Evolutionary conservation across 495 filamentous ascomycete genomes (phyloP), one percentile per base, ranked within the genome.

Genomic region (Aspergillus homomorphus): DNA sequence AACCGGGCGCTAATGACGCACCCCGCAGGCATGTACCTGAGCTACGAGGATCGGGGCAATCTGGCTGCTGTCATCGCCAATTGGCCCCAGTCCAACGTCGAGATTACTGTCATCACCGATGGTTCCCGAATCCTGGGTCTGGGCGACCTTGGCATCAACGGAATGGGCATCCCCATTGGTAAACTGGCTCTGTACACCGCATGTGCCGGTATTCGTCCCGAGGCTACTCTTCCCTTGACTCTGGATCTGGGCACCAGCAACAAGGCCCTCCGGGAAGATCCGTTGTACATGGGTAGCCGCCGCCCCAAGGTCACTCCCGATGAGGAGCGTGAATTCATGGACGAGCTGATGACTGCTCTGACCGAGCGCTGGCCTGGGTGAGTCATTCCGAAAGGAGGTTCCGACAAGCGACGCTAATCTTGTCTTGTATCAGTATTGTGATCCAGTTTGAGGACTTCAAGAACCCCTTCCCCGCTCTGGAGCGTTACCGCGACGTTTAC

Each of bases 361-460:
- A 89, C 87, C 43, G 91, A 94, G 69, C 87, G 89, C 58, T 96
- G 84, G 85, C 92, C 92, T 19, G 84, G 82, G 84, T 87, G 76
- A 77, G 82, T 76, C 45, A 51, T 54, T 57, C 30, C 26, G 16
- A 28, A 61, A 53, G 58, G 45, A 51, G 56, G 12, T 57, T 54
- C 57, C 61, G 57, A 64, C 15, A 53, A 45, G 43, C 41, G 60
- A 18, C 38, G 53, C 67, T 69, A 70, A 71, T 62, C 51, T 55
- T 53, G 53, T 38, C 10, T 33, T 60, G 57, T 45, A 3, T 57
- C 68, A 85, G 90, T 57, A 95, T 98, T 78, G 86, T 98, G 54
- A 89, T 98, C 60, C 94, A 98, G 73, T 98, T 96, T 62, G 94
- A 98, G 75, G 94, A 98, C 62, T 98, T 96, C 77, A 96, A 98